Conservation (phyloP, 441 rosid genomes). For the Bocquillonia castaneifolia region DNA sequence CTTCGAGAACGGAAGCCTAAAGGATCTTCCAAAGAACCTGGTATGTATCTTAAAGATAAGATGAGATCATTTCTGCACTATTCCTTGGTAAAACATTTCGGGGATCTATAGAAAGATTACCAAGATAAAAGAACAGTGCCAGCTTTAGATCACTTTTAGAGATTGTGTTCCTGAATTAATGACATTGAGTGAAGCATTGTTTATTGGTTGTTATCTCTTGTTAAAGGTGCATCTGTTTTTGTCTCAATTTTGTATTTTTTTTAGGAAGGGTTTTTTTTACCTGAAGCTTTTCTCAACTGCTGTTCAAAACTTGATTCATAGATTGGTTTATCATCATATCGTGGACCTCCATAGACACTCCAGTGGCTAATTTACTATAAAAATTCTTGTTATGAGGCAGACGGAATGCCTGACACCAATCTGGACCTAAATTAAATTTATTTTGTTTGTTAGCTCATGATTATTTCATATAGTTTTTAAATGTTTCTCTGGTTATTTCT, state of each 20-base stretch:
- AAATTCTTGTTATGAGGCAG: neutral
- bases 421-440: neutral
- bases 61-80: conserved; percentile 16
- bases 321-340: neutral
- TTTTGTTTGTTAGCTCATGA: neutral
- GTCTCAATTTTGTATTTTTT: too few relatives aligned
- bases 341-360: neutral
- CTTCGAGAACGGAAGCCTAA: conserved; percentile 49
- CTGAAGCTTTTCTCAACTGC: neutral
- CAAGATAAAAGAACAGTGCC: neutral
- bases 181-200: neutral
- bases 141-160: neutral
- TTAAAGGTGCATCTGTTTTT: too few relatives aligned
- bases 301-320: neutral
- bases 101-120: neutral
- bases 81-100: conserved; percentile 15
- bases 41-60: conserved; percentile 40
- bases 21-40: conserved; percentile 47
- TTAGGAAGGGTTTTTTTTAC: neutral
- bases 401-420: neutral
- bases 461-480: neutral
- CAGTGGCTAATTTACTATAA: neutral
- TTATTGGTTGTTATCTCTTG: neutral
- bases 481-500: conserved; percentile 7
- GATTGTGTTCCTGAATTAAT: neutral